Evolutionary conservation across 768 basidiomycete genomes (phyloP), one percentile per base, ranked within the genome.

Genomic region (Sporobolomyces roseus): DNA sequence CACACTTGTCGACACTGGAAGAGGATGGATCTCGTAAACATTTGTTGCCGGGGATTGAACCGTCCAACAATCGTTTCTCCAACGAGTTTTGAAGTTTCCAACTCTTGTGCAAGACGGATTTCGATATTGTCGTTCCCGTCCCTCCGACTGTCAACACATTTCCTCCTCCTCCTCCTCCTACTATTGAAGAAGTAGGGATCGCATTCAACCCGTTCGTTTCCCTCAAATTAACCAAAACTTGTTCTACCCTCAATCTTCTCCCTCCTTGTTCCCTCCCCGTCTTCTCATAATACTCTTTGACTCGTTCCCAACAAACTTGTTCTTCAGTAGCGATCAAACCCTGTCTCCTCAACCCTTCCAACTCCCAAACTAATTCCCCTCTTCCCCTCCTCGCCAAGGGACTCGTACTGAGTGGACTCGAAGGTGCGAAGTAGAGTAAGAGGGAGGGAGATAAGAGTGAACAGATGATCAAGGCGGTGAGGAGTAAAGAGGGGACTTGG

Each of bases 381-480:
- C 84, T 82, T 35, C 84, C 80, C 73, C 89, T 83, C 32, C 84
- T 82, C 74, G 87, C 84, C 63, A 90, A 49, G 58, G 68, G 33
- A 68, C 67, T 68, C 51, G 82, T n/a, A 88, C 83, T 54, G 81
- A 81, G 33, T 82, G 83, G 58, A 7, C 10, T n/a, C 17, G 54
- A 32, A 1, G 89, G 86, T 2, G 88, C 87, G 29, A 86, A 86
- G 77, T 92, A 91, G 65, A 89, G 83, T 56, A 89, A 85, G 58
- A 93, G 84, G 25, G 91, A 91, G n/a, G 91, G 91, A 73, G 91
- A 92, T 76, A 91, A 89, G 63, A 93, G 84, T 23, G 88, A 58
- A 60, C 63, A 65, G 58, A 68, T 72, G 46, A 72, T 16, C 58
- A 65, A 38, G n/a, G 38, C 52, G 88, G 63, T 90, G 88, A 91